phyloP scores from a whole-genome alignment of 148 eudicot species.

The Cornus kousa region DNA sequence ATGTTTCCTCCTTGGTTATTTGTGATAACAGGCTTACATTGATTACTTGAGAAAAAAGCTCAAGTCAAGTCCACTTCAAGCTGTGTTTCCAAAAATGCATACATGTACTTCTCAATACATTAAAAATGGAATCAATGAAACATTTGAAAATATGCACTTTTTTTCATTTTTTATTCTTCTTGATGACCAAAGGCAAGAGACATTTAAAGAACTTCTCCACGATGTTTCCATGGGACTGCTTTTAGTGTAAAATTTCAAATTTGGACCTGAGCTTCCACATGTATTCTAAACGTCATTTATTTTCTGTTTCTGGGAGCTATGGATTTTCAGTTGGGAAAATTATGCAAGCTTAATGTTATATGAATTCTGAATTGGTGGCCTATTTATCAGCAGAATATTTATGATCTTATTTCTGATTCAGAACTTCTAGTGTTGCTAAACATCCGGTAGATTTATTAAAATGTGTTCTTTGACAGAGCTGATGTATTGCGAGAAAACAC shows the following conservation, averaged over 20 bases:
- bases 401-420: not conserved
- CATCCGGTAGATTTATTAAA: not conserved
- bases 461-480: constrained; percentile 57
- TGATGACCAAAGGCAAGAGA: not conserved
- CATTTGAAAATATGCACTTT: not conserved
- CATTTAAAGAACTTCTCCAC: not conserved
- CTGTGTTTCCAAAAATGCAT: not conserved
- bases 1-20: not conserved
- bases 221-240: not conserved
- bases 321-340: not conserved
- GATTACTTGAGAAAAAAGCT: not conserved
- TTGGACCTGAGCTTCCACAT: not conserved
- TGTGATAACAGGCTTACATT: not conserved
- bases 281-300: not conserved
- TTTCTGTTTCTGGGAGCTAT: not conserved
- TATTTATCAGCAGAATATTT: not conserved
- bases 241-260: not conserved
- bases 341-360: not conserved
- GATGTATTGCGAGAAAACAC: constrained; percentile 97
- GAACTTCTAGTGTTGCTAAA: not conserved
- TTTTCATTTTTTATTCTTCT: not conserved
- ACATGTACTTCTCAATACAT: not conserved
- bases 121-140: not conserved
- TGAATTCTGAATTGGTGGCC: not conserved
- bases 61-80: not conserved